A percentile compares a stretch with the other conserved stretches of the same genome.
Conservation (phyloP, 208 protist species). For the Paratrypanosoma confusum region DNA sequence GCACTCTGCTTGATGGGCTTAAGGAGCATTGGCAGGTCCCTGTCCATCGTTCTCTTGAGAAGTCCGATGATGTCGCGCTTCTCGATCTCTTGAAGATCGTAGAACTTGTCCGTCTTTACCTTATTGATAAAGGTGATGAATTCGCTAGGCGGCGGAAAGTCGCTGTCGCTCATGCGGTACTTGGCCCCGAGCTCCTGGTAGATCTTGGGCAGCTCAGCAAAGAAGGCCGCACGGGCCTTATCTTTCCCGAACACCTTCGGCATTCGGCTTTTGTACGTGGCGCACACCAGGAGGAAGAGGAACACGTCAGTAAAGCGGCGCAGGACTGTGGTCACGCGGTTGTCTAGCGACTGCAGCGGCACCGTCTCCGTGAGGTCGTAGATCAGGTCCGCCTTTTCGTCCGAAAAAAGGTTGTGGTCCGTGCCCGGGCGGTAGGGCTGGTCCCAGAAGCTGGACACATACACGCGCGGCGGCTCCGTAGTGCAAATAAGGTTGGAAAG, state of each 20-base stretch:
- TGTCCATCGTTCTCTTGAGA: slow-evolving; percentile 43
- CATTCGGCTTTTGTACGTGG: slow-evolving; percentile 39
- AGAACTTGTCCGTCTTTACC: slow-evolving; percentile 26
- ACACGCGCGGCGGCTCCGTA: slow-evolving; percentile 94
- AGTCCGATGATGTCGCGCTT: slow-evolving; percentile 28
- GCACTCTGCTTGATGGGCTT: slow-evolving; percentile 47
- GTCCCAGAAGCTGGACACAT: slow-evolving; percentile 95
- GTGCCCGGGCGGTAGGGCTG: slow-evolving; percentile 70
- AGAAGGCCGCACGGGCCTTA: slow-evolving; percentile 56
- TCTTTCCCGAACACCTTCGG: slow-evolving; percentile 78
- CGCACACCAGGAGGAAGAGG: slow-evolving; percentile 74
- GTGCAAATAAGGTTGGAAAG: slow-evolving; percentile 91
- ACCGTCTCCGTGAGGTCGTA: slow-evolving; percentile 74
- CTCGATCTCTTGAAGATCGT: slow-evolving; percentile 37
- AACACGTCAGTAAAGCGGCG: slow-evolving; percentile 69
- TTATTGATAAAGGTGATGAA: slow-evolving; percentile 23
- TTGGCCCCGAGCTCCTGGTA: slow-evolving; percentile 34
- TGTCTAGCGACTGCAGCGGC: slow-evolving; percentile 75
- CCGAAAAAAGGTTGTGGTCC: slow-evolving; percentile 72
- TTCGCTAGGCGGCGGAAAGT: slow-evolving; percentile 32
- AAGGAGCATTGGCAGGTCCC: slow-evolving; percentile 55
- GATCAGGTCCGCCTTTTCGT: slow-evolving; percentile 82
- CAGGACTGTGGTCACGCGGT: slow-evolving; percentile 86
- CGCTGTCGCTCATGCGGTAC: slow-evolving; percentile 35
- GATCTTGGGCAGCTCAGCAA: slow-evolving; percentile 31